These are phyloP conservation scores for Fonsecaea monophora DNA, from an alignment of 2,329 filamentous ascomycete genomes.

Conservation along the genomic window DNA sequence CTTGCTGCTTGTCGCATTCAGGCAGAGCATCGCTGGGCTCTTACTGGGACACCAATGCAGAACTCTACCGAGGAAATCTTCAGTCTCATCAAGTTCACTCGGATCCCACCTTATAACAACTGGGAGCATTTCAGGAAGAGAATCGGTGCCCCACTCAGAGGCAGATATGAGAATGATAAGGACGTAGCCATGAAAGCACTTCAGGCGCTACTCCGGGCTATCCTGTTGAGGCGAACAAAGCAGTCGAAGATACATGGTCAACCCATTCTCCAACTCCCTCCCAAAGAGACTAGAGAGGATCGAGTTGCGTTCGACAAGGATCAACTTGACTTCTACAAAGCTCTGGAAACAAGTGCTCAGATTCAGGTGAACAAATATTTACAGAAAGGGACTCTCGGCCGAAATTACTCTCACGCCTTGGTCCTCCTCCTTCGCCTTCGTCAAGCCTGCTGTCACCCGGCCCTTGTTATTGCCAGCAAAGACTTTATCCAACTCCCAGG, in stretches of 20 bases:
- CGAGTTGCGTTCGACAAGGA: slow-evolving; percentile 72
- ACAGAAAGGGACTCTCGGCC: slow-evolving; percentile 62
- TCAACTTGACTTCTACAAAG: slow-evolving; percentile 69
- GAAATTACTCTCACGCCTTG: slow-evolving; percentile 79
- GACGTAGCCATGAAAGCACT: slow-evolving; percentile 70
- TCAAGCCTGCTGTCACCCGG: slow-evolving; percentile 80
- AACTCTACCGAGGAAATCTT: slow-evolving; percentile 80
- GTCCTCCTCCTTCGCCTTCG: slow-evolving; percentile 80
- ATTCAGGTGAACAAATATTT: slow-evolving; percentile 77
- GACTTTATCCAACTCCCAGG: slow-evolving; percentile 64
- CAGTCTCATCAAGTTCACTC: slow-evolving; percentile 77
- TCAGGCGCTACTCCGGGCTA: slow-evolving; percentile 76
- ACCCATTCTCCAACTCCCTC: slow-evolving; percentile 73
- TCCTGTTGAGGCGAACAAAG: slow-evolving; percentile 84
- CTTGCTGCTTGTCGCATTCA: slow-evolving; percentile 65
- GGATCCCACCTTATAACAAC: slow-evolving; percentile 75
- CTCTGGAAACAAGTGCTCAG: slow-evolving; percentile 70
- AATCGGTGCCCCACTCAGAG: slow-evolving; percentile 62
- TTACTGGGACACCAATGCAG: slow-evolving; percentile 89
- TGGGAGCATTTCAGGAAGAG: slow-evolving; percentile 65
- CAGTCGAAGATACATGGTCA: slow-evolving; percentile 78
- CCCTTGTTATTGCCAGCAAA: slow-evolving; percentile 61
- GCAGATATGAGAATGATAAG: slow-evolving; percentile 47
- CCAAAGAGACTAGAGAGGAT: slow-evolving; percentile 67
- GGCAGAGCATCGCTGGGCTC: slow-evolving; percentile 71